Conservation (phyloP, 2,329 filamentous ascomycete genomes). For the Penicillium sp. region DNA sequence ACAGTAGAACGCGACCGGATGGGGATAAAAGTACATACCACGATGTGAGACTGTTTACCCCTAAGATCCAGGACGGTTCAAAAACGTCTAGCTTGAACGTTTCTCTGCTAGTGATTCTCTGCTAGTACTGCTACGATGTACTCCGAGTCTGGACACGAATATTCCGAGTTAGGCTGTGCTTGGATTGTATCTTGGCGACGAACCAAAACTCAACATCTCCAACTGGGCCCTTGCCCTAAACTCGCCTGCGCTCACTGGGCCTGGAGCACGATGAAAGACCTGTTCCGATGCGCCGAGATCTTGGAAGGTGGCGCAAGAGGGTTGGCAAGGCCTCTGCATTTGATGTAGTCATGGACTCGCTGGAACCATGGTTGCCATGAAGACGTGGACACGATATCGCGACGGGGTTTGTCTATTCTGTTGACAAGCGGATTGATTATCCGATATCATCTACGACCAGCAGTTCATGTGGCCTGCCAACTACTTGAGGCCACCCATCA, state of each 20-base stretch:
- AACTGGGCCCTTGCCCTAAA: neutral
- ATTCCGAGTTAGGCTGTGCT: too few species aligned
- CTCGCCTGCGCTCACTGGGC: neutral
- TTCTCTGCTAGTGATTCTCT: too few species aligned
- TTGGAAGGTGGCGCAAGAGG: conserved; percentile 17
- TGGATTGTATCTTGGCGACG: neutral
- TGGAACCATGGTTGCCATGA: conserved; percentile 16
- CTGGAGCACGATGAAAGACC: conserved; percentile 5
- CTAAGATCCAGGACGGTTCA: too few species aligned
- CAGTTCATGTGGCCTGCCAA: neutral
- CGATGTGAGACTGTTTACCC: too few species aligned
- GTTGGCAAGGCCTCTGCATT: conserved; percentile 18
- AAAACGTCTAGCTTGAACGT: too few species aligned
- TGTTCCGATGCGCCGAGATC: conserved; percentile 18
- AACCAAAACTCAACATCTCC: neutral
- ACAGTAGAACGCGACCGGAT: too few species aligned
- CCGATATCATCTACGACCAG: neutral
- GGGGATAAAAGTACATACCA: too few species aligned
- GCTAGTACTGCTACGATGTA: neutral
- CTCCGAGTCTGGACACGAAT: too few species aligned
- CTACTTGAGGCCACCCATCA: neutral
- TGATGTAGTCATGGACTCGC: conserved; percentile 17
- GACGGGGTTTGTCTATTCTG: neutral
- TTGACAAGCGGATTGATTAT: too few species aligned
- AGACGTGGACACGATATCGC: neutral